Evolutionary conservation across 2,329 filamentous ascomycete species (phyloP).

Genomic region (Ophiostoma novo-ulmi): DNA sequence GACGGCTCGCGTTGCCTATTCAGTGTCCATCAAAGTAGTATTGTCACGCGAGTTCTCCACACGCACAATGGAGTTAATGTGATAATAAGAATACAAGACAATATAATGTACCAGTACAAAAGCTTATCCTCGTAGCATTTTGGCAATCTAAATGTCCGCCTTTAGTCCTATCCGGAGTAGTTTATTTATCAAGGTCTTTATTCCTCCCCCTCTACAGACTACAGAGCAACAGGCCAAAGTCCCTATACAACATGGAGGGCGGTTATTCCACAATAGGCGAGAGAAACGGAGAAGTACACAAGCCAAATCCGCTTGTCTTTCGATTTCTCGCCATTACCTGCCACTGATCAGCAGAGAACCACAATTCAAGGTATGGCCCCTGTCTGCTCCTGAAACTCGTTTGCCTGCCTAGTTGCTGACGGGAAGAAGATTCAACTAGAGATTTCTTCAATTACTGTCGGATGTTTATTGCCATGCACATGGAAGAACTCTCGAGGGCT

Average conservation of each 20-base stretch:
- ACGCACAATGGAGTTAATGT: background rate
- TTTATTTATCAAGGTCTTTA: background rate
- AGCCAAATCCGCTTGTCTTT: background rate
- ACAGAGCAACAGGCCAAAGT: no score
- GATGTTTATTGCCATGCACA: background rate
- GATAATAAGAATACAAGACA: background rate
- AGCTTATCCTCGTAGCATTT: conserved; percentile 1
- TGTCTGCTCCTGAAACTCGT: background rate
- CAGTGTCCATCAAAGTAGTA: background rate
- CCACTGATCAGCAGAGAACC: background rate
- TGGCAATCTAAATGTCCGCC: background rate
- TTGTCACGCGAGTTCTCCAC: background rate
- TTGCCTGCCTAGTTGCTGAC: no score
- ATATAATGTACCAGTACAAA: background rate
- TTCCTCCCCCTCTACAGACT: background rate
- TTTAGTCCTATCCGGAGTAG: background rate
- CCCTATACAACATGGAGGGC: background rate
- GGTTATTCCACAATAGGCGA: background rate
- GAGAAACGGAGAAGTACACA: background rate
- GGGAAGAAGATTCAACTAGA: no score
- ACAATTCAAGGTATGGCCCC: conserved; percentile 4
- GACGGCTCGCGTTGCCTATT: background rate
- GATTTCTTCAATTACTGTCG: no score
- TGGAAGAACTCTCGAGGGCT: background rate
- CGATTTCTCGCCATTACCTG: background rate